Conservation (phyloP, 2,329 filamentous ascomycete species). For the Clonostachys chloroleuca region DNA sequence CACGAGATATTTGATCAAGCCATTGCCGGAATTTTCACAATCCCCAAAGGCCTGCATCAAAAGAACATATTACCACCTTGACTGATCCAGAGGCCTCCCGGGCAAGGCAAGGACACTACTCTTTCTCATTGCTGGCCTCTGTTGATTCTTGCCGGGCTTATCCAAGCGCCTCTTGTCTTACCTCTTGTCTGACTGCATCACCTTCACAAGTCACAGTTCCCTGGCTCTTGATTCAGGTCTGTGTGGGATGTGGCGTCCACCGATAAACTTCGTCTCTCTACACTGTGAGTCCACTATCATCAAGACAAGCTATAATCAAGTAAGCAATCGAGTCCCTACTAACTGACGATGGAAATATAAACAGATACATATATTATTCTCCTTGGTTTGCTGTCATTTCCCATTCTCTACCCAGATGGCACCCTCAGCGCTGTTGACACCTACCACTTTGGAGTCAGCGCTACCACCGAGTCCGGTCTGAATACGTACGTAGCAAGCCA, state of each 20-base stretch:
- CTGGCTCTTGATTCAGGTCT: too few species aligned
- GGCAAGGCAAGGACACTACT: too few species aligned
- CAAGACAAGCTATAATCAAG: neutral
- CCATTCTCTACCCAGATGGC: conserved; percentile 3
- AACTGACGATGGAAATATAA: neutral
- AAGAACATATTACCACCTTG: too few species aligned
- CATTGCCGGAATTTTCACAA: too few species aligned
- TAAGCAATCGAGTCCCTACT: neutral
- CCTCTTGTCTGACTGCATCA: too few species aligned
- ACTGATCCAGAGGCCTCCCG: too few species aligned
- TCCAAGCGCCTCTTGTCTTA: too few species aligned
- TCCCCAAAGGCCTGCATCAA: too few species aligned
- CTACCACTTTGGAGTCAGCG: conserved; percentile 44
- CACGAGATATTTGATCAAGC: too few species aligned
- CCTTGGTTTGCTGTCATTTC: conserved; percentile 1
- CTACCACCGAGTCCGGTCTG: conserved; percentile 43
- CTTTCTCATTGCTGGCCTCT: too few species aligned
- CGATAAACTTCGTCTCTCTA: conserved; percentile 6
- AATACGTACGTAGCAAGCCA: conserved; percentile 32
- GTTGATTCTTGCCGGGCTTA: too few species aligned
- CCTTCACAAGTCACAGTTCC: too few species aligned
- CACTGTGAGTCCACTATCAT: conserved; percentile 4
- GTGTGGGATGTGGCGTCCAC: conserved; percentile 5
- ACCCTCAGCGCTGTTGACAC: conserved; percentile 31
- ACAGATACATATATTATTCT: conserved; percentile 7